Evolutionary conservation across 2,329 filamentous ascomycete species (phyloP).

Genomic region (Calonectria pseudoreteaudii): DNA sequence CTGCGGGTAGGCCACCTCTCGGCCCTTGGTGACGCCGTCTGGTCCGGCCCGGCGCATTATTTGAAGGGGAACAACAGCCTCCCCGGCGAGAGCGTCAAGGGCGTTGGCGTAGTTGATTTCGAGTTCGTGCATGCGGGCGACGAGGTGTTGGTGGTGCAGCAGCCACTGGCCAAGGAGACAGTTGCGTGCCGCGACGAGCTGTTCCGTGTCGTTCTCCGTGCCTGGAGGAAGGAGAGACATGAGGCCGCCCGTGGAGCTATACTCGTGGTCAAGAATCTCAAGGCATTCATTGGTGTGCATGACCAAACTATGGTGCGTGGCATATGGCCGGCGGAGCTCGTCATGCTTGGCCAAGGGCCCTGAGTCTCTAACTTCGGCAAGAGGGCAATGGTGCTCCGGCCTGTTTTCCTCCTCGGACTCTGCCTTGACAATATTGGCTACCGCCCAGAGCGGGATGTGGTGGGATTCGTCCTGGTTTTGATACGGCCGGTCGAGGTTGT

Average conservation of each 20-base stretch:
- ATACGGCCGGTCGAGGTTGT: constrained; percentile 62
- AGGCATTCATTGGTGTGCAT: constrained; percentile 71
- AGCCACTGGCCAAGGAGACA: constrained; percentile 70
- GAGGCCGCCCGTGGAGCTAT: constrained; percentile 65
- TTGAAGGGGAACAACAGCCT: constrained; percentile 63
- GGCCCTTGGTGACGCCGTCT: constrained; percentile 59
- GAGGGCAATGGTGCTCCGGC: constrained; percentile 58
- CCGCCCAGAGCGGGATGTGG: constrained; percentile 57
- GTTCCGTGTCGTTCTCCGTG: constrained; percentile 44
- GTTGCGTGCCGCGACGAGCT: constrained; percentile 58
- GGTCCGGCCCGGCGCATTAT: constrained; percentile 65
- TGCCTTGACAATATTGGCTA: constrained; percentile 58
- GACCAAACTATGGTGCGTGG: constrained; percentile 62
- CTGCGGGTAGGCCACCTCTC: constrained; percentile 66
- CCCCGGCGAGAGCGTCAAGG: constrained; percentile 61
- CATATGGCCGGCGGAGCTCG: constrained; percentile 50
- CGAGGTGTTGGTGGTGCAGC: constrained; percentile 64
- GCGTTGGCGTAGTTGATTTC: constrained; percentile 65
- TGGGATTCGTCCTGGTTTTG: constrained; percentile 60
- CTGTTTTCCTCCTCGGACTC: constrained; percentile 56
- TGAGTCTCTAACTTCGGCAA: constrained; percentile 45
- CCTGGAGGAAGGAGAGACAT: constrained; percentile 64
- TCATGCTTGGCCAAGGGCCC: constrained; percentile 32
- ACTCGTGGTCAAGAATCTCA: constrained; percentile 71
- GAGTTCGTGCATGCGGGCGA: constrained; percentile 67